Base-by-base conservation (phyloP, 2,329 filamentous ascomycete species). In the Penicillium sp. region DNA sequence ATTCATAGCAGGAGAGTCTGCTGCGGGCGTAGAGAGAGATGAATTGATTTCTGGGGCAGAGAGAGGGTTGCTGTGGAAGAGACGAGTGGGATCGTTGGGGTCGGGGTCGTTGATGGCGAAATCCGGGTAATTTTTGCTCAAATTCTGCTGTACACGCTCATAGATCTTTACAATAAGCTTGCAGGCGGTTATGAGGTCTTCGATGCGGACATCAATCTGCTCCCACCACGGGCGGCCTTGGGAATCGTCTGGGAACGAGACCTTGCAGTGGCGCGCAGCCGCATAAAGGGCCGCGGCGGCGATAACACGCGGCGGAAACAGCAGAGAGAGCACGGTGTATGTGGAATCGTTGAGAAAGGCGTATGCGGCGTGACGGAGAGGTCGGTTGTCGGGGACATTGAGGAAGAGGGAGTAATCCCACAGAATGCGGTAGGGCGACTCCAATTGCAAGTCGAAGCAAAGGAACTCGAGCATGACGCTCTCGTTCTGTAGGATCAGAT, bases 291-390 rank as follows among this genome's bases (percentile, higher is more conserved):
- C 88, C 26, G 87, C 88, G 31, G 93, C 89, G 16, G 93, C 92
- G 52, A 98, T 90, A 39, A 91, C 90, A 41, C 87, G 85, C 16
- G 91, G 86, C 21, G 86, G 86, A 73, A 93, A 89, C 29, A 96
- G 81, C 3, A 99, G 82, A 58, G 93, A 96, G 48, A 98, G 81
- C 41, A 88, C 85, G 1, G 93, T 98, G 58, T 93, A 85, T 63
- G 87, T 90, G 21, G 89, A 90, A 75, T 99, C 95, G 71, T 96
- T 97, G 61, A 96, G 86, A 68, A 97, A 98, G 0, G 91, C 89
- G 92, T 95, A 98, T 1, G 91, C 90, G 0, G 90, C 86, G 74
- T 96, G 93, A 54, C 93, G 86, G 29, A 98, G 77, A 53, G 83
- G 79, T 75, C 93, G 93, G 75, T 96, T 90, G 68, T 93, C 87